Evolutionary conservation across 2,329 filamentous ascomycete species (phyloP).

Genomic region (Calonectria henricotiae): DNA sequence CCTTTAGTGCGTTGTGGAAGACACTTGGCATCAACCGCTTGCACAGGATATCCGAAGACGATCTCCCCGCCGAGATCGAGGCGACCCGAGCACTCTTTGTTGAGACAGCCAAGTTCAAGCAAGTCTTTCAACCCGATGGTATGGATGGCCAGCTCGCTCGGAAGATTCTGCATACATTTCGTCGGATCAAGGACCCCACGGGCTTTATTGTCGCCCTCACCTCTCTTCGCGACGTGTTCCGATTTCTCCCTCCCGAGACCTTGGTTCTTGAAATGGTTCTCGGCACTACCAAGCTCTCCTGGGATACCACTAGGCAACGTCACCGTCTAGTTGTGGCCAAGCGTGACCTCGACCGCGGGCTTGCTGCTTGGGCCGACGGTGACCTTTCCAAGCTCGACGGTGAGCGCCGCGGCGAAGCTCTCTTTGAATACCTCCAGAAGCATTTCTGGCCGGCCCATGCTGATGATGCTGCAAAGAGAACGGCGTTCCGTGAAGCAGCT

Average conservation of each 20-base stretch:
- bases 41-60: conserved; percentile 54
- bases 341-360: conserved; percentile 61
- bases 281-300: conserved; percentile 63
- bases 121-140: conserved; percentile 63
- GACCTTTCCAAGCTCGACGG: conserved; percentile 59
- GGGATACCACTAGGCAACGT: conserved; percentile 61
- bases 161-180: conserved; percentile 69
- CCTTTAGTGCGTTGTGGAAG: conserved; percentile 79
- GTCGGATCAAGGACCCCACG: conserved; percentile 62
- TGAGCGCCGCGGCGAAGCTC: conserved; percentile 58
- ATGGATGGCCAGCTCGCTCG: conserved; percentile 67
- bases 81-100: conserved; percentile 64
- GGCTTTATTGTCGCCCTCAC: conserved; percentile 66
- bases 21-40: conserved; percentile 69
- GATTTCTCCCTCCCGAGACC: conserved; percentile 63
- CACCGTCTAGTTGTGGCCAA: conserved; percentile 63
- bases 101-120: conserved; percentile 66
- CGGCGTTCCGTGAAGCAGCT: conserved; percentile 56
- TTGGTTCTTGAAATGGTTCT: conserved; percentile 66
- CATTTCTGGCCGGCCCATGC: conserved; percentile 56
- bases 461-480: conserved; percentile 48
- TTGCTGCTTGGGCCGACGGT: conserved; percentile 53
- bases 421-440: conserved; percentile 63
- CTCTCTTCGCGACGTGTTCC: conserved; percentile 62
- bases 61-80: conserved; percentile 53